Base-by-base conservation (phyloP, 345 rosid genomes). In the Dipteronia sinensis region DNA sequence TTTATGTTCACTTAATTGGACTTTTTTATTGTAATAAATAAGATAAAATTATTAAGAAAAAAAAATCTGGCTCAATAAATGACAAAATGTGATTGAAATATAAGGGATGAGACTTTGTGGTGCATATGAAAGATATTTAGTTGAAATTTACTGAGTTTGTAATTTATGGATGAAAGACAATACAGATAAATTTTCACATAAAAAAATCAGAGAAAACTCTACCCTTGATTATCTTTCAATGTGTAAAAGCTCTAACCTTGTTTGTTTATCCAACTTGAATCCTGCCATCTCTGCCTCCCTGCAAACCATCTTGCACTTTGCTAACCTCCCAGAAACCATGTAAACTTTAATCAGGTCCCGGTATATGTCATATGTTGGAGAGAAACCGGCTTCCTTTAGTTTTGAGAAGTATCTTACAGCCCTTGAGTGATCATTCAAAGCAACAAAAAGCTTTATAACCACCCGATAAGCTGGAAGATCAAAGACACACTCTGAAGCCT, bases 391-490 rank as follows among this genome's bases (percentile, higher is more conserved):
- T 83, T 92, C 97, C 80, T 91, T 95, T 19, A 93, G 91, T 71
- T 88, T 93, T 0, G 94, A 86, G 84, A 93, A 93, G 68, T 93
- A 93, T 70, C 98, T 86, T 64, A 65, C 87, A 46, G 97, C 90
- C 82, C 97, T 89, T 10, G 92, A 74, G 73, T 88, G 82, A 88
- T 95, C 98, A 85, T 92, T 81, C 76, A 92, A 71, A 38, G 93
- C 95, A 74, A 87, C 90, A 79, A 90, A 91, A 56, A 95, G 88
- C 83, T 82, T 91, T 55, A 95, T 92, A 10, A 85, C 89, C 16
- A 92, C 98, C 53, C 94, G 90, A 82, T 90, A 95, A 47, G 98
- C 98, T 0, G 95, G 88, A 79, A 95, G 93, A 90, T 95, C 97
- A 51, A 93, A 85, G 40, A 95, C 87, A 79, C 89, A 91, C 71